Base-by-base conservation (phyloP, 495 filamentous ascomycete genomes). In the Neurospora sp. region DNA sequence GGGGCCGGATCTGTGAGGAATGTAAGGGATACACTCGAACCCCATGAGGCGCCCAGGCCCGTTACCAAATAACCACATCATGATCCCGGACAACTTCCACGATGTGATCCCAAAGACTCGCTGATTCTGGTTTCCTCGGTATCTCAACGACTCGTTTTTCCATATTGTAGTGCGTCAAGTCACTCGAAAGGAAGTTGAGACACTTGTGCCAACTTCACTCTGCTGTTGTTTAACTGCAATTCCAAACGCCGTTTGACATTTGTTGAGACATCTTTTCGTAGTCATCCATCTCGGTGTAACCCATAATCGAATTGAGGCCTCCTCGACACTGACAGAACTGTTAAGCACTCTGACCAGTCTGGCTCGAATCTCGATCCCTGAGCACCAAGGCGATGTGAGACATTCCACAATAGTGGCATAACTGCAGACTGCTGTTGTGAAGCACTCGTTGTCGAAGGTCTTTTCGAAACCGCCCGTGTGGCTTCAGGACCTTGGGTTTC, bases 381-480 rank as follows among this genome's bases (percentile, higher is more conserved):
- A 59, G 48, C 22, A 59, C 20, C 22, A 7, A 59, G 22, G n/a
- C 22, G 22, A 59, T 31, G 48, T 59, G 48, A 59, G 5, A 31
- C 22, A 59, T 53, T 53, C 45, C n/a, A 27, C 1, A 2, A 27
- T 53, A 17, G 20, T 22, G 45, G 16, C 20, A 22, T 31, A 12
- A 4, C 22, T 5, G 44, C 22, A 27, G 10, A 4, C n/a, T 7
- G 20, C 4, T 14, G 10, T 59, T 12, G 48, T 59, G 5, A 59
- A 59, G 20, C 48, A 27, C 53, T 35, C 6, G 53, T 61, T 8
- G 71, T 75, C 45, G 22, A 76, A 39, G 42, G 40, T 35, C 7
- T 22, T 27, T 16, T 76, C 72, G 27, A 75, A 71, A 69, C 48
- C 68, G 39, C 22, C 69, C n/a, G 48, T 53, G n/a, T 74, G 69